Evolutionary conservation across 176 grass and related monocot genomes (phyloP).

Genomic region (Aegilops sharonensis): DNA sequence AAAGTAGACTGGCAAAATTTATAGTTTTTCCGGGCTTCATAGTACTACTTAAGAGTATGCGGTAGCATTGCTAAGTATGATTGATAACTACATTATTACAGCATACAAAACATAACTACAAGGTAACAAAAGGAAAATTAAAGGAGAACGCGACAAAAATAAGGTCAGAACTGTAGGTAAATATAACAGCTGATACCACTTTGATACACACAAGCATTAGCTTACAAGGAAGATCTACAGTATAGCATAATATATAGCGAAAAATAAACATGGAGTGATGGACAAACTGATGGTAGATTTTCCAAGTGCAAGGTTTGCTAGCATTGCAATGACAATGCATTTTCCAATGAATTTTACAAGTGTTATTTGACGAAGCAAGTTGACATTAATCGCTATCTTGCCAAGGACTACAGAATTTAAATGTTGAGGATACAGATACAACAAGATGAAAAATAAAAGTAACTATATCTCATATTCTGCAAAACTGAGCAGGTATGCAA

Average conservation of each 20-base stretch:
- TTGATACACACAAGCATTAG: not conserved
- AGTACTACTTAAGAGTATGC: not conserved
- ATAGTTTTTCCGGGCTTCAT: not conserved
- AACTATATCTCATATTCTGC: conserved; percentile 23
- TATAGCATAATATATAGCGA: not conserved
- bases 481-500: conserved; percentile 20
- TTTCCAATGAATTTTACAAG: not conserved
- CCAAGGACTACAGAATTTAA: conserved; percentile 10
- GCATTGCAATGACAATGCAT: not conserved
- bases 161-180: not conserved
- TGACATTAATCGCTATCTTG: conserved; percentile 1
- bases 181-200: not conserved
- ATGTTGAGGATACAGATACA: conserved; percentile 9
- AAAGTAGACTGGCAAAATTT: not conserved
- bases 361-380: conserved; percentile 5
- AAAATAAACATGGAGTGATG: not conserved
- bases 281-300: not conserved
- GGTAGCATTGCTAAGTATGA: not conserved
- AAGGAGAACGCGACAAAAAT: too few relatives aligned
- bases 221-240: not conserved
- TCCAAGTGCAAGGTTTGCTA: not conserved
- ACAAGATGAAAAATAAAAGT: not conserved
- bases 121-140: too few relatives aligned
- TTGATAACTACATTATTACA: not conserved
- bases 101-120: not conserved